phyloP scores from a whole-genome alignment of 805 yeast genomes.

The Nakazawaea pomicola region DNA sequence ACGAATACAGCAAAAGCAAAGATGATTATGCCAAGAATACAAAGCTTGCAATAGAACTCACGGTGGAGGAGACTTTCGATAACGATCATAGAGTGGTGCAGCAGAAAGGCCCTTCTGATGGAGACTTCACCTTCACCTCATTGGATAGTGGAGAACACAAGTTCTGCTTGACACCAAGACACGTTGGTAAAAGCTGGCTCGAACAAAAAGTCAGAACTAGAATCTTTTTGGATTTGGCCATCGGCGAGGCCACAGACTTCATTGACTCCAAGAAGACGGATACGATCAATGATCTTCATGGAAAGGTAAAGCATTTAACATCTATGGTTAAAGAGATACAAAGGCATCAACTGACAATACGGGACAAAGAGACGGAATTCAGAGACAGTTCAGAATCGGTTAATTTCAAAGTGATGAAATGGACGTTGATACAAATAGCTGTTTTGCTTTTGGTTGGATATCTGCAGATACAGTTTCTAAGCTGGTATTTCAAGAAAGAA shows the following conservation, averaged over 20 bases:
- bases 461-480: conserved; percentile 71
- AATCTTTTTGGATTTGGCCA: conserved; percentile 62
- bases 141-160: conserved; percentile 75
- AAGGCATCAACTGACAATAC: conserved; percentile 61
- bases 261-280: conserved; percentile 65
- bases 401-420: conserved; percentile 63
- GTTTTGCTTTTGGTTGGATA: conserved; percentile 64
- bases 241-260: conserved; percentile 57
- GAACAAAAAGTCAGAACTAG: conserved; percentile 55
- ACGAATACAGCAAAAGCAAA: conserved; percentile 47
- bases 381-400: conserved; percentile 71
- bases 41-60: conserved; percentile 57
- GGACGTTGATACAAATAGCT: conserved; percentile 65
- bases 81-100: conserved; percentile 71
- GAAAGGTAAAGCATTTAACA: conserved; percentile 50
- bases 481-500: conserved; percentile 75
- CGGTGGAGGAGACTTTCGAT: conserved; percentile 73
- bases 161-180: conserved; percentile 60
- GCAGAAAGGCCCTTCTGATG: conserved; percentile 59
- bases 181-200: conserved; percentile 21
- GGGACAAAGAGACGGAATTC: conserved; percentile 70
- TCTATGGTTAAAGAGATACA: conserved; percentile 54
- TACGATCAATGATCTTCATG: conserved; percentile 51
- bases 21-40: conserved; percentile 45
- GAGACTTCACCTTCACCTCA: conserved; percentile 72